A percentile compares a stretch with the other conserved stretches of the same genome.
These are phyloP conservation scores for Wickerhamiella galacta DNA, from an alignment of 805 yeast genomes.

Conservation along the genomic window DNA sequence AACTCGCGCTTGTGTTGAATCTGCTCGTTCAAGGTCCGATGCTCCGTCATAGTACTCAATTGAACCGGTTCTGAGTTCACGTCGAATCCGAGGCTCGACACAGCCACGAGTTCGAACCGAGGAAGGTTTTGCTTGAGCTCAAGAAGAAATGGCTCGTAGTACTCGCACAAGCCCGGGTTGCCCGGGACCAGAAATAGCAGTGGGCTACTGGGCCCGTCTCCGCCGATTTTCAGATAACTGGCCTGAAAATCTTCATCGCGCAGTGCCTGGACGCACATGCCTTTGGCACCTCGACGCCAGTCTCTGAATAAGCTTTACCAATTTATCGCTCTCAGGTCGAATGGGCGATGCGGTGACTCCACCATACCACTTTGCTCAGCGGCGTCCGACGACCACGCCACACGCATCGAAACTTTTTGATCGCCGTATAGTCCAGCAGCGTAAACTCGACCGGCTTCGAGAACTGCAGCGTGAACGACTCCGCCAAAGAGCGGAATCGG, in stretches of 20 bases:
- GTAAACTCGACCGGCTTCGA: no score
- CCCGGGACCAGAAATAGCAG: slow-evolving; percentile 54
- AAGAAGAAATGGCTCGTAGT: slow-evolving; percentile 38
- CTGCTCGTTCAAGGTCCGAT: slow-evolving; percentile 35
- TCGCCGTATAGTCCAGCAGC: no score
- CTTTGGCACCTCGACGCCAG: no score
- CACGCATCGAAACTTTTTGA: no score
- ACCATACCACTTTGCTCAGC: no score
- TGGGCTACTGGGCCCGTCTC: slow-evolving; percentile 13
- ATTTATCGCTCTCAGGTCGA: neutral
- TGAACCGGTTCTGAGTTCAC: slow-evolving; percentile 7
- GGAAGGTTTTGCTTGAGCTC: slow-evolving; percentile 28
- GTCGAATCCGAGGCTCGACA: slow-evolving; percentile 50
- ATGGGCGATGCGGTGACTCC: neutral
- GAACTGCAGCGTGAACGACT: no score
- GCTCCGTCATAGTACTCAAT: slow-evolving; percentile 7
- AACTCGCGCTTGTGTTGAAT: slow-evolving; percentile 39
- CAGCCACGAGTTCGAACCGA: slow-evolving; percentile 35
- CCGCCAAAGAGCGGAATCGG: no score
- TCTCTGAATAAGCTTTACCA: no score
- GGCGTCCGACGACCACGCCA: no score
- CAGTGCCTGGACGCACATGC: neutral
- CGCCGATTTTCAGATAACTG: slow-evolving; percentile 1
- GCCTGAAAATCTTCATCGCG: neutral
- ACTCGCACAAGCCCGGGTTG: slow-evolving; percentile 58